These are phyloP conservation scores for Fusarium sp. DNA, from an alignment of 2,329 filamentous ascomycete species.

Conservation along the genomic window DNA sequence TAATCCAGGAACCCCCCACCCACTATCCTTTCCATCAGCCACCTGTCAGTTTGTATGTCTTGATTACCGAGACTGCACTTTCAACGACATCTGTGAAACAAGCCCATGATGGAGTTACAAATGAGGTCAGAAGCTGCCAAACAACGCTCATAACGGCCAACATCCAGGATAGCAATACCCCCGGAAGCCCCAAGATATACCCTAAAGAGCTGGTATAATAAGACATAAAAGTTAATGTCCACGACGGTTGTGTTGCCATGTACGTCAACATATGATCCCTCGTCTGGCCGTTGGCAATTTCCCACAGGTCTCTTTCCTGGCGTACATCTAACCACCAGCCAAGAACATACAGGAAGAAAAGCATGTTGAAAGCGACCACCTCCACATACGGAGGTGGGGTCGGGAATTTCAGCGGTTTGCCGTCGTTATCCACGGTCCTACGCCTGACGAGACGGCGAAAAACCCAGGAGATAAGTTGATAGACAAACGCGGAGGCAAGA, in stretches of 20 bases:
- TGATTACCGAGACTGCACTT: neutral
- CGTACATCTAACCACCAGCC: conserved; percentile 28
- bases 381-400: no score
- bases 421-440: neutral
- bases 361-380: neutral
- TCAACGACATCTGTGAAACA: neutral
- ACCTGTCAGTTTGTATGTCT: neutral
- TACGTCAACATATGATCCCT: conserved; percentile 41
- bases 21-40: neutral
- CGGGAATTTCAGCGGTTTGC: neutral
- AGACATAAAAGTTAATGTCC: neutral
- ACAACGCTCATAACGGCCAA: neutral
- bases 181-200: neutral
- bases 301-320: conserved; percentile 44
- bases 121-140: neutral
- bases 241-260: neutral
- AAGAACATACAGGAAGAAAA: conserved; percentile 18
- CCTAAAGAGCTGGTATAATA: neutral
- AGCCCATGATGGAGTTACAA: neutral
- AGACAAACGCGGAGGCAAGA: neutral
- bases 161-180: neutral
- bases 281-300: conserved; percentile 45
- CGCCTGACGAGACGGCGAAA: neutral
- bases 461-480: neutral
- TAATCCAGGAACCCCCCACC: neutral